Evolutionary conservation across 2,329 filamentous ascomycete genomes (phyloP).

Genomic region (Phyllosticta citriasiana): DNA sequence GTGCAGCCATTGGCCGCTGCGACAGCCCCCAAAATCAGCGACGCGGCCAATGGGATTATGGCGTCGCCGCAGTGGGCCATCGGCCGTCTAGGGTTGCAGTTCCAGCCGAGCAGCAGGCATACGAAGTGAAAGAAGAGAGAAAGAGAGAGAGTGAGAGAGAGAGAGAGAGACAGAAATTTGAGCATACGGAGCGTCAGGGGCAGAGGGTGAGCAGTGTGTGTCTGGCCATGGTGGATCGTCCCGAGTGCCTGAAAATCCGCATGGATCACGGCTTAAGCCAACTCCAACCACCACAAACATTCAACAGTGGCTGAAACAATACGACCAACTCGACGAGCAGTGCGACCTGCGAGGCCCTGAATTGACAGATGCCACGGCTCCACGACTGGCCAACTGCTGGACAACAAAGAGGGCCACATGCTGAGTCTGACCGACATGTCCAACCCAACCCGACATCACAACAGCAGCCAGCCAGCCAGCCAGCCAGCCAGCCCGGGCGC

Average conservation of each 20-base stretch:
- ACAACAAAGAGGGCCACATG: not conserved
- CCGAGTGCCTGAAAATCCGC: not conserved
- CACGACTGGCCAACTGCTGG: not conserved
- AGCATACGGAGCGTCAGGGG: not conserved
- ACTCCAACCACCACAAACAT: not conserved
- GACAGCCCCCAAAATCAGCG: not conserved
- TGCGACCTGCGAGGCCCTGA: not conserved
- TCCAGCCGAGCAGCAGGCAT: not conserved
- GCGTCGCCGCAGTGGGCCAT: not conserved
- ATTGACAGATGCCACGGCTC: not conserved
- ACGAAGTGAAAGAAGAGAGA: not conserved
- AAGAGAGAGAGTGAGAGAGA: too few species aligned
- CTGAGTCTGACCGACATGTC: too few species aligned
- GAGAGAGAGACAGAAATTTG: too few species aligned
- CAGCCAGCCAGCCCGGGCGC: not conserved
- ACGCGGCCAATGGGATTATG: not conserved
- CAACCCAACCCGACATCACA: too few species aligned
- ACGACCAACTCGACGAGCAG: not conserved
- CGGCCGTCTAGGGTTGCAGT: too few species aligned
- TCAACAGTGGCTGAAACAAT: not conserved
- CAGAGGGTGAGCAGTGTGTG: not conserved
- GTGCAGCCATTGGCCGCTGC: not conserved
- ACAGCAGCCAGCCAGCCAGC: too few species aligned
- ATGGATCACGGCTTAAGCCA: not conserved
- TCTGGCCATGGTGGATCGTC: not conserved